Evolutionary conservation across 306 rosid species (phyloP), one percentile per base, ranked within the genome.

Genomic region (Fragaria nilgerrensis): DNA sequence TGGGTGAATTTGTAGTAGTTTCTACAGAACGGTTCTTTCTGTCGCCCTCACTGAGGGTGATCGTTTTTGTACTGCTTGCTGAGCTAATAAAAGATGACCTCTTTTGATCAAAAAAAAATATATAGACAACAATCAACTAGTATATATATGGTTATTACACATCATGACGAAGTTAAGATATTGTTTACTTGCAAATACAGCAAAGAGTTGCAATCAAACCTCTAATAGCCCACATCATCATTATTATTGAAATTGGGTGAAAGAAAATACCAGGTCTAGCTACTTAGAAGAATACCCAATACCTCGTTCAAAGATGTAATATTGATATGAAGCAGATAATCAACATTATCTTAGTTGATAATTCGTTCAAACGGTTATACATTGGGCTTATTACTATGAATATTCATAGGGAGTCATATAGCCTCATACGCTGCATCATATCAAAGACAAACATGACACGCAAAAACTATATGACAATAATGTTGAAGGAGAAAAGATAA

Each of bases 171-270:
- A 53, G 59, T 53, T 53, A 45, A 5, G 41, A 37, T 36, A 39
- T 72, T 76, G 47, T 58, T 82, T 75, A 78, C 80, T 77, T 76
- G 55, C 49, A 32, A 37, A 15, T 43, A 27, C 70, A 43, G 59
- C 17, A 29, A 85, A 82, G 70, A 37, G 25, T 66, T 71, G 49
- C 59, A 41, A 9, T 62, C 32, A 44, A 41, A 43, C 32, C 20
- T 16, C 25, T 32, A 23, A 39, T 5, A 7, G 43, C 41, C 41
- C 41, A 37, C 43, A 39, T 39, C 43, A 39, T 39, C 43, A 39
- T 39, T 39, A 7, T 39, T 39, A 37, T 37, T 37, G 43, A 39
- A 39, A 39, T 39, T 39, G 43, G 9, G 43, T 49, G 45, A 43
- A 43, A 43, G 44, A 43, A 43, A 43, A 43, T 43, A 2, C 45